Base-by-base conservation (phyloP, 1,139 yeast genomes). In the Saccharomyces hybrid region DNA sequence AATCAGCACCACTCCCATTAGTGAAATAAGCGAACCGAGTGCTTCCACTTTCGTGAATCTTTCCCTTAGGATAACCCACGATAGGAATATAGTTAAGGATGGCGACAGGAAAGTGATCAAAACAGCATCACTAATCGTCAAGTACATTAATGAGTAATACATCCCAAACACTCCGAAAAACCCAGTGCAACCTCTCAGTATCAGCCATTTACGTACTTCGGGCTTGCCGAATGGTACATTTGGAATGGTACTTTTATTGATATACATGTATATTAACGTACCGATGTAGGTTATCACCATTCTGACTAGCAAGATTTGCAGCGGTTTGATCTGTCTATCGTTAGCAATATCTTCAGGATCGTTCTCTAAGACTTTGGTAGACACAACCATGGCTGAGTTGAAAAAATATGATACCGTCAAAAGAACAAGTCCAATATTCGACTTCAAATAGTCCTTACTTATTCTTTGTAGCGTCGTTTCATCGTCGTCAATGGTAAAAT, bases 61-160 rank as follows among this genome's bases (percentile, higher is more conserved):
- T 65, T 90, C 97, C 44, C 80, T 77, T 34, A 90, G 72, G 8
- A 86, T 67, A 2, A 81, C 62, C 78, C 84, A 84, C 0, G 97
- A 96, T 55, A 86, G 70, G 41, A 88, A 73, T 0, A 90, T 88
- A 0, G 96, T 86, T 26, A 86, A 79, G 59, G 88, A 78, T 0
- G 97, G 97, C 0, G 84, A 76, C 60, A 90, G 71, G 62, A 89
- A 90, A 0, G 95, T 83, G 54, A 90, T 83, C 16, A 88, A 86
- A 1, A 88, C 85, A 0, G 95, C 89, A 59, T 83, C 88, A 50
- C 88, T 82, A 14, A 87, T 77, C 55, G 88, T 81, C 50, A 90
- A 75, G 67, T 86, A 88, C 70, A 83, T 78, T 58, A 90, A 74
- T 1, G 96, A 82, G 67, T 77, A 88, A 68, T 88, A 89, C 65